These are phyloP conservation scores for Tetrahymena malaccensis DNA, from an alignment of 73 alveolate genomes.

Conservation along the genomic window DNA sequence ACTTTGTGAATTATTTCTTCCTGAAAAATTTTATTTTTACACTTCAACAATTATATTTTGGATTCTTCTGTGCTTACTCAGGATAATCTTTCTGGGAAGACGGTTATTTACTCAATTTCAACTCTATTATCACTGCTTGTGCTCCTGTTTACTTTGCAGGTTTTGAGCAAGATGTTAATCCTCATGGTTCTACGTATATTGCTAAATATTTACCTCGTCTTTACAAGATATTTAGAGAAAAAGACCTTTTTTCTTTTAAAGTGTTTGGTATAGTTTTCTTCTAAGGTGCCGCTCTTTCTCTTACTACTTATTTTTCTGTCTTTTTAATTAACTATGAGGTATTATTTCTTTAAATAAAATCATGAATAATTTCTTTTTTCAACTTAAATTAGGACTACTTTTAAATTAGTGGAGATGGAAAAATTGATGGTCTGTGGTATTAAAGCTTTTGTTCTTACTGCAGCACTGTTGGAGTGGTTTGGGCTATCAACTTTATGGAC, in stretches of 20 bases:
- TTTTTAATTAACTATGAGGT: background rate
- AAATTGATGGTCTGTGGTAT: background rate
- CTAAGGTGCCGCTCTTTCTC: background rate
- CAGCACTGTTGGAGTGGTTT: background rate
- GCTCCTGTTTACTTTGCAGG: conserved; percentile 35
- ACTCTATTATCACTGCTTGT: conserved; percentile 85
- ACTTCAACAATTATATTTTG: conserved; percentile 56
- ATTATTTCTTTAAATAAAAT: background rate
- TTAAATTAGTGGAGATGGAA: background rate
- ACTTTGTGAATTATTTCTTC: conserved; percentile 88
- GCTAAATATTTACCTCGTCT: background rate
- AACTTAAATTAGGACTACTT: background rate
- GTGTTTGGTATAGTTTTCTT: background rate
- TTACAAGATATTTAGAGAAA: background rate
- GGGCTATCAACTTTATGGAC: background rate
- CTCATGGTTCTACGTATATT: background rate
- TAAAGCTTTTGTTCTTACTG: background rate
- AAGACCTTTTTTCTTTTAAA: background rate
- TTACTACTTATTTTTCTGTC: background rate
- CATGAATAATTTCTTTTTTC: no score
- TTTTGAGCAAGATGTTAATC: conserved; percentile 18
- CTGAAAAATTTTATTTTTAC: conserved; percentile 92
- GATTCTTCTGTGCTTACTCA: conserved; percentile 63
- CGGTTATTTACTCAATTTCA: conserved; percentile 83
- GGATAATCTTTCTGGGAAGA: conserved; percentile 90